Percentiles rank a stretch among this genome's conserved stretches.
phyloP scores from a whole-genome alignment of 306 rosid species.

The Acmispon strigosus region DNA sequence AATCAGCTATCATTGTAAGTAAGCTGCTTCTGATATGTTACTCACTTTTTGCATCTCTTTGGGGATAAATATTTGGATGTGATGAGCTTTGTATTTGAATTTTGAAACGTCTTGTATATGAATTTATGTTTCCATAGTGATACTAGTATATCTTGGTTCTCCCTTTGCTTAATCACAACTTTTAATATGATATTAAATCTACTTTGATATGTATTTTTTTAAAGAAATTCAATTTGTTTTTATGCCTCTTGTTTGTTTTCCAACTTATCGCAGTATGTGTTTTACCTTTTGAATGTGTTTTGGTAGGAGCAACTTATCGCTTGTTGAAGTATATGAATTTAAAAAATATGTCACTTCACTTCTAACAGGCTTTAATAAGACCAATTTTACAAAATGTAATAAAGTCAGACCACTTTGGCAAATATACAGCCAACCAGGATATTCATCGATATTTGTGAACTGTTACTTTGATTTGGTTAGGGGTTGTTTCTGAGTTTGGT shows the following conservation, averaged over 20 bases:
- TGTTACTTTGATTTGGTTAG: background rate
- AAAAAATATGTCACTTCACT: no score
- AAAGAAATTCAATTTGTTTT: background rate
- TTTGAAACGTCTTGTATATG: background rate
- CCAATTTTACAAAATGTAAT: no score
- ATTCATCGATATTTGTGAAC: background rate
- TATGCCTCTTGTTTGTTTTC: background rate
- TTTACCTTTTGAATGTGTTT: background rate
- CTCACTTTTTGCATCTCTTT: background rate
- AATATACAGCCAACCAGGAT: no score
- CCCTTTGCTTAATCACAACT: background rate
- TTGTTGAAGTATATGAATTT: no score
- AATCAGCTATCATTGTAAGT: slow-evolving; percentile 47
- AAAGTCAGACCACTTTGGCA: no score
- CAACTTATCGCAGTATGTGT: background rate
- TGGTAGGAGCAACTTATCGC: no score
- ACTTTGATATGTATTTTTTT: background rate
- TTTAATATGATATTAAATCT: background rate
- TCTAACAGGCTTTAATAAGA: no score
- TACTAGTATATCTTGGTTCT: background rate
- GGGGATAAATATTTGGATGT: background rate
- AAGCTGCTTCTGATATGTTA: slow-evolving; percentile 12
- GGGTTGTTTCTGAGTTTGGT: no score
- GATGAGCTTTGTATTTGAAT: background rate
- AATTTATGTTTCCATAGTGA: background rate